Evolutionary conservation across 305 asterid species (phyloP).

Genomic region (Fraxinus velutina): DNA sequence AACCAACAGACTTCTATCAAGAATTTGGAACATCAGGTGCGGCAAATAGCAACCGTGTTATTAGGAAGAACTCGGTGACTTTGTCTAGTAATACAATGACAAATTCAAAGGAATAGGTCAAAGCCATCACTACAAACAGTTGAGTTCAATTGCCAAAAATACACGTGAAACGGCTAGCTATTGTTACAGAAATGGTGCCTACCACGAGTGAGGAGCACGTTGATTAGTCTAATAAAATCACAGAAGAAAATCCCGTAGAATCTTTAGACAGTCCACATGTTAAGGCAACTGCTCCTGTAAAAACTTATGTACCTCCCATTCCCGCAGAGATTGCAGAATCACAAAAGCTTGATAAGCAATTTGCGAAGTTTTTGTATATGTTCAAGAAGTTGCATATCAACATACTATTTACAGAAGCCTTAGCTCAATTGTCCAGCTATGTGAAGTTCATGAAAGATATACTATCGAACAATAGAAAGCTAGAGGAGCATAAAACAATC

Average conservation of each 20-base stretch:
- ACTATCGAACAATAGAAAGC: not conserved
- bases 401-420: not conserved
- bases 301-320: not conserved
- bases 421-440: not conserved
- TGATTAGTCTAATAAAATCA: not conserved
- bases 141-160: not conserved
- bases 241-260: not conserved
- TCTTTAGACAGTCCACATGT: not conserved
- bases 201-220: not conserved
- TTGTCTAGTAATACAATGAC: not conserved
- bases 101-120: not conserved
- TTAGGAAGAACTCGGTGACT: not conserved
- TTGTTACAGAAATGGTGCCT: not conserved
- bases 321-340: not conserved
- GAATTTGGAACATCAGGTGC: not conserved
- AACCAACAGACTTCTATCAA: not conserved
- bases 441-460: not conserved
- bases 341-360: not conserved
- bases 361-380: too few relatives aligned
- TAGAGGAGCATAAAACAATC: not conserved
- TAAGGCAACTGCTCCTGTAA: not conserved
- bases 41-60: not conserved
- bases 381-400: not conserved
- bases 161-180: not conserved
- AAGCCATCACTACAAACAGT: not conserved